Evolutionary conservation across 768 basidiomycete genomes (phyloP).

Genomic region (Botryobasidium botryosum): DNA sequence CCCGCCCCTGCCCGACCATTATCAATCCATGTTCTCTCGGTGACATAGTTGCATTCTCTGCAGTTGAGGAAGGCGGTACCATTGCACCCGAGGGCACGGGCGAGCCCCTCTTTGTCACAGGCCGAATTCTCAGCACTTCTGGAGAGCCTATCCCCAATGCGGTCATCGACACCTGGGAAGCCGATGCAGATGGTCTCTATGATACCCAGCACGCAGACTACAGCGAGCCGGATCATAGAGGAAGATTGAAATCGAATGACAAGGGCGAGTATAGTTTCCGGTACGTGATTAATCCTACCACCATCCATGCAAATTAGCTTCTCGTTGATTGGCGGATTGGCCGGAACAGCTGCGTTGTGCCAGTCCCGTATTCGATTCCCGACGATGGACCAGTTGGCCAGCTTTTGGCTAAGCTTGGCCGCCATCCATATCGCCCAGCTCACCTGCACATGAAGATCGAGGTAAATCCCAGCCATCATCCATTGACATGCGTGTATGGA

Average conservation of each 20-base stretch:
- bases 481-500: too few relatives aligned
- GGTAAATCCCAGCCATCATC: slow-evolving; percentile 7
- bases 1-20: neutral
- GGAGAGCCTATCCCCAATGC: slow-evolving; percentile 52
- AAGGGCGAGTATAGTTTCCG: slow-evolving; percentile 54
- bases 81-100: slow-evolving; percentile 84
- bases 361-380: slow-evolving; percentile 59
- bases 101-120: slow-evolving; percentile 67
- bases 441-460: slow-evolving; percentile 63
- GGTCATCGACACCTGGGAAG: slow-evolving; percentile 71
- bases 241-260: slow-evolving; percentile 36
- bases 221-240: slow-evolving; percentile 52
- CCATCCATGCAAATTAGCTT: too few relatives aligned
- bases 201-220: slow-evolving; percentile 39
- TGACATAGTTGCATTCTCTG: neutral
- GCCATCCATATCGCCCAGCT: slow-evolving; percentile 65
- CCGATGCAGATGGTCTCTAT: slow-evolving; percentile 32
- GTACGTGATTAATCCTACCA: too few relatives aligned
- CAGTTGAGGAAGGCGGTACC: slow-evolving; percentile 50
- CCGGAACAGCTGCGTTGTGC: slow-evolving; percentile 60
- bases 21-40: neutral
- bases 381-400: too few relatives aligned
- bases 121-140: slow-evolving; percentile 41
- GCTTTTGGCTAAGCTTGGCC: too few relatives aligned
- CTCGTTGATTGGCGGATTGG: too few relatives aligned